phyloP scores from a whole-genome alignment of 169 alveolate species.

The Eimeria zaria region DNA sequence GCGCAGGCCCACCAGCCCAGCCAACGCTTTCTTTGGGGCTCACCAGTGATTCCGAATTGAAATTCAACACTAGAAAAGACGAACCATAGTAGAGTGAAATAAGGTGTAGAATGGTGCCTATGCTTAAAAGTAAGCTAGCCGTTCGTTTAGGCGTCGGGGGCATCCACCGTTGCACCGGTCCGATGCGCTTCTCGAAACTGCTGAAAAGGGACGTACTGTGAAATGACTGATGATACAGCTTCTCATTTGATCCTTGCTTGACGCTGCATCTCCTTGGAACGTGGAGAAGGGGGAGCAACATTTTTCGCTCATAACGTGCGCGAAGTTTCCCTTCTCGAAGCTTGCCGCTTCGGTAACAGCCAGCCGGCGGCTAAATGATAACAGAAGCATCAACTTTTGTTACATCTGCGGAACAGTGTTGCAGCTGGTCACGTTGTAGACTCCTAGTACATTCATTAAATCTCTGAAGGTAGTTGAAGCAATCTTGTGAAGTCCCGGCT shows the following conservation, averaged over 20 bases:
- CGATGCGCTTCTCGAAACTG: background rate
- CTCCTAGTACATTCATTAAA: background rate
- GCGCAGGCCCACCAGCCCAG: conserved; percentile 80
- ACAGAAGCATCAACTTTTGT: background rate
- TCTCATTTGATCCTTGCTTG: too few species aligned
- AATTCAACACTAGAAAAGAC: background rate
- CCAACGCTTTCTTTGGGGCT: conserved; percentile 61
- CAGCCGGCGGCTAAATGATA: background rate
- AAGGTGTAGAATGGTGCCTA: background rate
- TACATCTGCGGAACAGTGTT: background rate
- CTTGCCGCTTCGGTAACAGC: background rate
- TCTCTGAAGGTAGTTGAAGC: background rate
- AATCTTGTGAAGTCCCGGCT: background rate
- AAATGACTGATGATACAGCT: background rate
- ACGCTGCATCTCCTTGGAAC: background rate
- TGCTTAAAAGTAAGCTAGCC: background rate
- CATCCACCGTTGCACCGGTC: conserved; percentile 46
- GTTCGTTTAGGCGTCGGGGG: background rate
- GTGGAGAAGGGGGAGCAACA: background rate
- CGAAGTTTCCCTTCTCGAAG: background rate
- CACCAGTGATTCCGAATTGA: background rate
- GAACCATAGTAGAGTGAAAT: background rate
- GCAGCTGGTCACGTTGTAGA: background rate
- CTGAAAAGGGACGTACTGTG: background rate
- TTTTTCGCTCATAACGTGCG: background rate